phyloP scores from a whole-genome alignment of 352 stramenopile species.

The Hyaloperonospora brassicae region DNA sequence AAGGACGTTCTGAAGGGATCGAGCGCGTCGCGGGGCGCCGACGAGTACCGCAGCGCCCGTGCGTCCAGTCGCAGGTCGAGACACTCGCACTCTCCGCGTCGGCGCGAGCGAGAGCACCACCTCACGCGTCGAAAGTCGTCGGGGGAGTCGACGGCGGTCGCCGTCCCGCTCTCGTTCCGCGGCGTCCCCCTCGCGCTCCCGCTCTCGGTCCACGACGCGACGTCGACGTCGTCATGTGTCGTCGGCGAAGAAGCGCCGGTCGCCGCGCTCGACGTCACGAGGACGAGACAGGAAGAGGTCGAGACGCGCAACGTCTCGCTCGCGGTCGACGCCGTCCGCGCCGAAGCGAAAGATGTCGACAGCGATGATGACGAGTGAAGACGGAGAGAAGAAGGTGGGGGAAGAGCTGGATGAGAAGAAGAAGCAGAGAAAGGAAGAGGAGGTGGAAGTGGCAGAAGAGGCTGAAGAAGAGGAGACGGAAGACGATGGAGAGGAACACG shows the following conservation, averaged over 20 bases:
- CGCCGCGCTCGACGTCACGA: conserved; percentile 19
- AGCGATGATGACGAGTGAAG: background rate
- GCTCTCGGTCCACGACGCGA: conserved; percentile 24
- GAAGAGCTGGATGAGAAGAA: no score
- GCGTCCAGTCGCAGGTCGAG: conserved; percentile 9
- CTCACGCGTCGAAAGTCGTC: conserved; percentile 29
- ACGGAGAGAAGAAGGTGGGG: conserved; percentile 12
- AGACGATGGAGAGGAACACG: conserved; percentile 10
- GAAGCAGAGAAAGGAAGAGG: conserved; percentile 14
- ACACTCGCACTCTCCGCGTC: conserved; percentile 24
- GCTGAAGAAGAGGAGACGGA: conserved; percentile 14
- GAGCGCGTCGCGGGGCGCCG: conserved; percentile 17
- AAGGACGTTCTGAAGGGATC: conserved; percentile 15
- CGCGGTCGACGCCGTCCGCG: conserved; percentile 11
- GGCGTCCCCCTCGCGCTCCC: conserved; percentile 28
- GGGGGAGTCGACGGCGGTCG: conserved; percentile 29
- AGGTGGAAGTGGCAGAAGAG: conserved; percentile 12
- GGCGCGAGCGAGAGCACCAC: conserved; percentile 30
- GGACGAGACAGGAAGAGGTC: conserved; percentile 19
- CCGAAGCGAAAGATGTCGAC: conserved; percentile 12
- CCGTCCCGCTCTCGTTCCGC: conserved; percentile 37
- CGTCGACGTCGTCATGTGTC: conserved; percentile 25
- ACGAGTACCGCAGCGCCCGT: conserved; percentile 15
- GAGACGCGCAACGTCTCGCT: conserved; percentile 11
- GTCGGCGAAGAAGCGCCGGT: conserved; percentile 22